Conservation (phyloP, 192 early-diverging fungal species). For the Umbelopsis vinacea region DNA sequence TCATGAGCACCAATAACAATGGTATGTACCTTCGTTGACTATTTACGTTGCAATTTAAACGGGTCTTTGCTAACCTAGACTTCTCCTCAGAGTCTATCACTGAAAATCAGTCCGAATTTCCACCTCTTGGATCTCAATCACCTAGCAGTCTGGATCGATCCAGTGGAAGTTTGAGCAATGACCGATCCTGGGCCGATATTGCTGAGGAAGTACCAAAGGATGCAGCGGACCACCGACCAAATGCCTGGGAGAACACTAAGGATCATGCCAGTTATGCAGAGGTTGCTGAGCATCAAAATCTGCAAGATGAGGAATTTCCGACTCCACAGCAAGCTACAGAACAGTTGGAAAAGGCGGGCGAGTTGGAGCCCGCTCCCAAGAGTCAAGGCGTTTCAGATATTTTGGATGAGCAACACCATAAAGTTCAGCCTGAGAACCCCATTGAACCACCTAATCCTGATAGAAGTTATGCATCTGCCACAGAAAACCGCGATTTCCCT, state of each 20-base stretch:
- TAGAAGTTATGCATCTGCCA: slow-evolving; percentile 29
- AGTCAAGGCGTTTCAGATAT: slow-evolving; percentile 31
- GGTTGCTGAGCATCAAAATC: slow-evolving; percentile 27
- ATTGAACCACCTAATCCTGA: slow-evolving; percentile 33
- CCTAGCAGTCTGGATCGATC: slow-evolving; percentile 2
- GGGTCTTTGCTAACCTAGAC: not conserved
- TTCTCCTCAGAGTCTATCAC: not conserved
- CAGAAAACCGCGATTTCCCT: slow-evolving; percentile 32
- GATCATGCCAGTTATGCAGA: slow-evolving; percentile 29
- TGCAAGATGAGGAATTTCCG: slow-evolving; percentile 28
- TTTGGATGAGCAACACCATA: not conserved
- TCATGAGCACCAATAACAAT: not conserved
- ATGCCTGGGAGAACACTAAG: slow-evolving; percentile 13
- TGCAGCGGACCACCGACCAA: not conserved
- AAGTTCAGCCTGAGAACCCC: not conserved
- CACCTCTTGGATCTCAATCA: not conserved
- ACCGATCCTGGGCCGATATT: slow-evolving; percentile 7
- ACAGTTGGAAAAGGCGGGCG: not conserved
- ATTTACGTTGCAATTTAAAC: not conserved
- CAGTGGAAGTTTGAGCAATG: not conserved
- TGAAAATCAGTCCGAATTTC: not conserved
- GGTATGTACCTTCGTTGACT: not conserved
- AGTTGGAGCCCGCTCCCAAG: not conserved
- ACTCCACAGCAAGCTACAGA: slow-evolving; percentile 22
- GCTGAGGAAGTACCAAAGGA: slow-evolving; percentile 2